Evolutionary conservation across 148 eudicot species (phyloP), one percentile per base, ranked within the genome.

Genomic region (Heliosperma pusillum): DNA sequence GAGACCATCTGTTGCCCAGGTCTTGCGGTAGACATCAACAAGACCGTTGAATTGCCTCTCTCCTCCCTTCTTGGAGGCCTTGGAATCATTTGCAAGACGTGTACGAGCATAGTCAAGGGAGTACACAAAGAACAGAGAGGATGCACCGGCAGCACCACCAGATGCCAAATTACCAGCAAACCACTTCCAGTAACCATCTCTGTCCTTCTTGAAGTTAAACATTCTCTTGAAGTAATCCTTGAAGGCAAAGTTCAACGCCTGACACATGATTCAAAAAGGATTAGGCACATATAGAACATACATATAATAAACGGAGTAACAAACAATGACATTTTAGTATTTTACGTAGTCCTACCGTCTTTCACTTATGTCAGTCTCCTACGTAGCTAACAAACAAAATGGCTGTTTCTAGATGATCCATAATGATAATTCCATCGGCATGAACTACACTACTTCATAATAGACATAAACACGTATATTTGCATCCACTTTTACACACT

Each of bases 201-300:
- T 86, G 78, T 90, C 94, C 64, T 90, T 90, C 88, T 90, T 90
- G 86, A 84, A 90, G 78, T 89, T 90, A 80, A 90, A 90, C 79
- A 90, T 76, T 57, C 89, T 85, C 91, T 87, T 89, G 78, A 89
- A 89, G 87, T 89, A 86, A 63, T 89, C 93, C 79, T 89, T 89
- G 73, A 87, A 89, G 65, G 93, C 93, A 87, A 89, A 89, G 86
- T 89, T 89, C 84, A 89, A 85, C 26, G 93, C 93, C 91, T 89
- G 71, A 62, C 55, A 52, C 42, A 47, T 69, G 9, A 67, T 6
- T 19, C n/a, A 6, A 64, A 64, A 0, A 42, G 15, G 22, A 50
- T 24, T 60, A 53, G 69, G 47, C 40, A 21, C 29, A 17, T 27
- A 17, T 22, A 58, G 24, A n/a, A 20, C 62, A 58, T 20, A 71